A percentile compares a stretch with the other conserved stretches of the same genome.
phyloP scores from a whole-genome alignment of 1,139 yeast species.

The Pichia cactophila region DNA sequence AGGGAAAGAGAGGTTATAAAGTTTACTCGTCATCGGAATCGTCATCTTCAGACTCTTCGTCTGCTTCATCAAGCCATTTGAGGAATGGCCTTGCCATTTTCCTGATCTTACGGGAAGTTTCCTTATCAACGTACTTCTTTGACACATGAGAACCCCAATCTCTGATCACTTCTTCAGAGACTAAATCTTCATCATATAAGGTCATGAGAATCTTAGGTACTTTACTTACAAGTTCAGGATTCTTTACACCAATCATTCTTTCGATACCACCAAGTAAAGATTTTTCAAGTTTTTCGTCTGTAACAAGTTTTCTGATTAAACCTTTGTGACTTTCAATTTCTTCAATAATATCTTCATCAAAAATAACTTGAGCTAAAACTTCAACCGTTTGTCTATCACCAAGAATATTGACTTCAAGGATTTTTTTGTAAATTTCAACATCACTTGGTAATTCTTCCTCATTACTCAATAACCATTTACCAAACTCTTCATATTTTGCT shows the following conservation, averaged over 20 bases:
- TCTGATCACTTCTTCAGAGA: conserved; percentile 73
- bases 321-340: conserved; percentile 78
- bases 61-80: conserved; percentile 93
- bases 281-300: conserved; percentile 64
- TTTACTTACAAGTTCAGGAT: conserved; percentile 63
- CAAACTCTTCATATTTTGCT: conserved; percentile 60
- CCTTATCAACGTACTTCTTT: conserved; percentile 90
- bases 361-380: conserved; percentile 85
- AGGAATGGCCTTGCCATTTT: conserved; percentile 94
- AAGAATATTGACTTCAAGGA: conserved; percentile 67
- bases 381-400: conserved; percentile 74
- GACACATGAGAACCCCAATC: conserved; percentile 91
- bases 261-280: conserved; percentile 94
- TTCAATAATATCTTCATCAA: conserved; percentile 67
- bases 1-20: no score
- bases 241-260: conserved; percentile 80
- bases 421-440: conserved; percentile 87
- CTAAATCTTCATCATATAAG: conserved; percentile 74
- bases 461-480: conserved; percentile 70
- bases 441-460: conserved; percentile 62
- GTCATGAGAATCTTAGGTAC: conserved; percentile 78
- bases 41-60: conserved; percentile 53
- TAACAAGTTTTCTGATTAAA: conserved; percentile 68
- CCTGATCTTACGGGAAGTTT: conserved; percentile 85
- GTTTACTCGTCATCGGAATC: conserved; percentile 1